Evolutionary conservation across 495 filamentous ascomycete genomes (phyloP).

Genomic region (Aspergillus sparsus): DNA sequence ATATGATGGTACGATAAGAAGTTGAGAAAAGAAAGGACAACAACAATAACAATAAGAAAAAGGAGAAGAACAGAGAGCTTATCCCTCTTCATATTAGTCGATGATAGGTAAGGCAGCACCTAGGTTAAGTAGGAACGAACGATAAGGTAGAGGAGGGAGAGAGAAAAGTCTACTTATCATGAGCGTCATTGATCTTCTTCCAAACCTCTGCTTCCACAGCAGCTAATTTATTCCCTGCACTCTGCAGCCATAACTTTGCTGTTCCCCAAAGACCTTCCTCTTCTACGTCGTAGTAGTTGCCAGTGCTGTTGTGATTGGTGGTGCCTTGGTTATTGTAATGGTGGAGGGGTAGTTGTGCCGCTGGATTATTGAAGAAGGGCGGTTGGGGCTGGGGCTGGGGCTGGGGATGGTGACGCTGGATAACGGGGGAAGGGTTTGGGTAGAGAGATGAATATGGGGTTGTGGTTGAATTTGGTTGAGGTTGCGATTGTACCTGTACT

Average conservation of each 20-base stretch:
- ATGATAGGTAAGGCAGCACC: no score
- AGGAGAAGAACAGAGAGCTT: no score
- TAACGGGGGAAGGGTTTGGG: conserved; percentile 30
- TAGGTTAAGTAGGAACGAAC: no score
- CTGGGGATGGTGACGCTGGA: conserved; percentile 39
- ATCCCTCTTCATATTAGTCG: no score
- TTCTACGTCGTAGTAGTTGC: conserved; percentile 35
- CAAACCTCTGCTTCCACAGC: conserved; percentile 71
- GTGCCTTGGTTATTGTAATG: background rate
- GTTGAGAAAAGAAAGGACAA: no score
- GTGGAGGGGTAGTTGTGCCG: background rate
- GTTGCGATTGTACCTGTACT: conserved; percentile 22
- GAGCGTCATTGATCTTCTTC: conserved; percentile 61
- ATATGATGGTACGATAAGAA: no score
- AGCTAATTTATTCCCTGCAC: conserved; percentile 60
- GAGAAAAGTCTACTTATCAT: conserved; percentile 28
- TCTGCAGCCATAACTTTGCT: conserved; percentile 62
- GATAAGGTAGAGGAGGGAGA: no score
- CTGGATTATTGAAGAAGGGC: background rate
- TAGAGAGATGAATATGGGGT: conserved; percentile 22
- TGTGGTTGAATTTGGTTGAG: conserved; percentile 31
- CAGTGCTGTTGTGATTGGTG: conserved; percentile 15
- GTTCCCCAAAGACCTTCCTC: conserved; percentile 53
- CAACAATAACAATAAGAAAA: no score
- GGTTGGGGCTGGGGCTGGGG: conserved; percentile 14